Percentiles rank a stretch among this genome's conserved stretches.
Evolutionary conservation across 179 eudicot species (phyloP).

Genomic region (Drosera spatulata): DNA sequence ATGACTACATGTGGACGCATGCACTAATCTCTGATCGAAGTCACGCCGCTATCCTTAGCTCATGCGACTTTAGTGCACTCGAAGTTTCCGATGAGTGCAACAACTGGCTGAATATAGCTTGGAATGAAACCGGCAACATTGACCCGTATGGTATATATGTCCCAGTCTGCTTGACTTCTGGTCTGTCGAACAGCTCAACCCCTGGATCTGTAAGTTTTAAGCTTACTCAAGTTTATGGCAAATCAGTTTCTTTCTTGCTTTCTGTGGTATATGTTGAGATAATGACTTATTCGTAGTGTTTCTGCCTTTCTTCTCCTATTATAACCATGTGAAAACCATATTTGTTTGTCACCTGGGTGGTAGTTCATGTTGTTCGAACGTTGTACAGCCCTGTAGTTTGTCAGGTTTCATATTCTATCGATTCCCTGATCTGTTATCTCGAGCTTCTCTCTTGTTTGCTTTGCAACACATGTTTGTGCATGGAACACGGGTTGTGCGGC

Average conservation of each 20-base stretch:
- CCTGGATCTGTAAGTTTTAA: conserved; percentile 32
- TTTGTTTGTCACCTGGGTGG: too few relatives aligned
- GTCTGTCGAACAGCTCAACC: conserved; percentile 14
- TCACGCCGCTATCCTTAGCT: conserved; percentile 17
- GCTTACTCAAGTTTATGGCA: neutral
- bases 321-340: too few relatives aligned
- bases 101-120: conserved; percentile 7
- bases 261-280: neutral
- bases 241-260: neutral
- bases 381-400: too few relatives aligned
- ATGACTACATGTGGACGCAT: conserved; percentile 48
- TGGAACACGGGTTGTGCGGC: too few relatives aligned
- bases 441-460: too few relatives aligned
- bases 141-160: conserved; percentile 62
- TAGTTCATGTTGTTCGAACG: too few relatives aligned
- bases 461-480: too few relatives aligned
- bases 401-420: too few relatives aligned
- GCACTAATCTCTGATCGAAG: conserved; percentile 59
- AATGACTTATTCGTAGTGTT: neutral
- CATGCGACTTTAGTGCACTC: conserved; percentile 30
- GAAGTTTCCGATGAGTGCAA: conserved; percentile 10
- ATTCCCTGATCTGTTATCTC: too few relatives aligned
- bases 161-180: conserved; percentile 28
- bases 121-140: conserved; percentile 8
- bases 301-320: too few relatives aligned